Evolutionary conservation across 2,329 filamentous ascomycete genomes (phyloP).

Genomic region (Scedosporium boydii): DNA sequence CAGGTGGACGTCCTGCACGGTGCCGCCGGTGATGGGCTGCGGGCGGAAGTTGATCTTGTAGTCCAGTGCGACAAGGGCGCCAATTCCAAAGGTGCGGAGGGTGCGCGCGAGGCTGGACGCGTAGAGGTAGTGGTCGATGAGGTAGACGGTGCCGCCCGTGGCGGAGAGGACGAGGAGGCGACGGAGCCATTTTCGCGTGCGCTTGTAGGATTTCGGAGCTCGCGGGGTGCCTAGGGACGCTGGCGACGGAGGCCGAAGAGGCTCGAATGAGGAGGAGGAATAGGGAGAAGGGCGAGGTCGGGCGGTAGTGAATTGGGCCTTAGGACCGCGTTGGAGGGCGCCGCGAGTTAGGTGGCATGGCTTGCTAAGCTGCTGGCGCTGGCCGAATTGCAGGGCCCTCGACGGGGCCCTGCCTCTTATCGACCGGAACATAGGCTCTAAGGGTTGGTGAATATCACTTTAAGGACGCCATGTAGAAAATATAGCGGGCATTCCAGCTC

Average conservation of each 20-base stretch:
- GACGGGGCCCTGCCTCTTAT: not conserved
- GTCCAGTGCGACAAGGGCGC: slow-evolving; percentile 74
- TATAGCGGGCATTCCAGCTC: not conserved
- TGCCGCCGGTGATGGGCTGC: slow-evolving; percentile 63
- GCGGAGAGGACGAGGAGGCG: slow-evolving; percentile 55
- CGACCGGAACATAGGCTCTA: not conserved
- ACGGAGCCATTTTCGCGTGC: slow-evolving; percentile 66
- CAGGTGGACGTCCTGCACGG: slow-evolving; percentile 67
- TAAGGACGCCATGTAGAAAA: not conserved
- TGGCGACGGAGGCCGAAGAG: slow-evolving; percentile 68
- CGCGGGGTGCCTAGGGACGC: slow-evolving; percentile 64
- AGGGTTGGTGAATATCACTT: not conserved
- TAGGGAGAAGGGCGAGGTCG: slow-evolving; percentile 9
- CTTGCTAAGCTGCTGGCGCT: not conserved
- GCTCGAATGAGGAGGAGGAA: slow-evolving; percentile 39
- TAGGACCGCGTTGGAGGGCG: not conserved
- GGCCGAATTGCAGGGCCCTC: not conserved
- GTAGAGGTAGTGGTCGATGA: slow-evolving; percentile 65
- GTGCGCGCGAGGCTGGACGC: slow-evolving; percentile 72
- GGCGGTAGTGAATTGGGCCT: not conserved
- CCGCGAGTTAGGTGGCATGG: not conserved
- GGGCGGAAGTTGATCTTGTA: slow-evolving; percentile 95
- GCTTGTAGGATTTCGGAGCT: slow-evolving; percentile 60
- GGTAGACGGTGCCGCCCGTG: slow-evolving; percentile 52
- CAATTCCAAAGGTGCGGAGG: slow-evolving; percentile 69